Percentiles rank a stretch among this genome's conserved stretches.
Evolutionary conservation across 2,329 filamentous ascomycete genomes (phyloP).

Genomic region (Achaetomium macrosporum): DNA sequence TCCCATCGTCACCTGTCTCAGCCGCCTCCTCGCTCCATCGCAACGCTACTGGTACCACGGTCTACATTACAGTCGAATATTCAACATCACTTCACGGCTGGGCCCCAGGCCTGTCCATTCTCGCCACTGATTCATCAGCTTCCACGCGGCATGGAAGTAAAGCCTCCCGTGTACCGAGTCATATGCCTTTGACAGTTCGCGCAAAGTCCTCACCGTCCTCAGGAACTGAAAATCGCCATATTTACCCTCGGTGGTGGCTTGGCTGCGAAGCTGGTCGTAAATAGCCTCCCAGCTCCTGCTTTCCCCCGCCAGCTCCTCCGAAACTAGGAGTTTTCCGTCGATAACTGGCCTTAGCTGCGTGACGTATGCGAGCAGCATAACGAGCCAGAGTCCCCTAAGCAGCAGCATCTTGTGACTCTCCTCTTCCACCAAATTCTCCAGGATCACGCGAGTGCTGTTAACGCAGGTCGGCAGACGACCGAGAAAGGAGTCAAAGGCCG

Average conservation of each 20-base stretch:
- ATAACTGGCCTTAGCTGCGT: constrained; percentile 27
- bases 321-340: constrained; percentile 17
- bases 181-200: constrained; percentile 12
- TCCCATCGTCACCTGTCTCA: background rate
- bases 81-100: constrained; percentile 20
- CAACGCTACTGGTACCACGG: background rate
- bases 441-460: constrained; percentile 19
- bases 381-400: constrained; percentile 24
- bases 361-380: constrained; percentile 24
- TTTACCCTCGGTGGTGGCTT: background rate
- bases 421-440: constrained; percentile 14
- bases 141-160: constrained; percentile 21
- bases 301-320: constrained; percentile 4
- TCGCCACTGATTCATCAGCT: constrained; percentile 22
- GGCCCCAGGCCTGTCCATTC: constrained; percentile 23
- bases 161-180: constrained; percentile 6
- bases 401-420: constrained; percentile 9
- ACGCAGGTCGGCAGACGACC: constrained; percentile 21
- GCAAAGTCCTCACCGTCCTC: constrained; percentile 17
- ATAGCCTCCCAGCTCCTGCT: constrained; percentile 15
- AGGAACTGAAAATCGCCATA: constrained; percentile 10
- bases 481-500: constrained; percentile 26
- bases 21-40: background rate
- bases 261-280: background rate
- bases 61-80: constrained; percentile 22